A percentile compares a stretch with the other conserved stretches of the same genome.
Evolutionary conservation across 441 rosid genomes (phyloP).

Genomic region (Hura crepitans): DNA sequence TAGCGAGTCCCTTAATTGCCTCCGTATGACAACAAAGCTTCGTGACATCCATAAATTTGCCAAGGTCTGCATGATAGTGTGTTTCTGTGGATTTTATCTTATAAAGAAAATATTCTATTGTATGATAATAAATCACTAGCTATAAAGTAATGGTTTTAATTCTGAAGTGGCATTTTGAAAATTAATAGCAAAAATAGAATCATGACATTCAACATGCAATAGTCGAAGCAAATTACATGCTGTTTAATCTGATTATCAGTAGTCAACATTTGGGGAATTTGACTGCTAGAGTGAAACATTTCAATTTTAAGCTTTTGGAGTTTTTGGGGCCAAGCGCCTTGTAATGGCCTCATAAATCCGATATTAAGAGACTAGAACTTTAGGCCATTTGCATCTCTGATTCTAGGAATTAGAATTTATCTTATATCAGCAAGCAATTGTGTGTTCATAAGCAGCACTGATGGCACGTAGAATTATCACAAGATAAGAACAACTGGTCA

Average conservation of each 20-base stretch:
- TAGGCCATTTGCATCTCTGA: background rate
- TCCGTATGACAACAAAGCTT: conserved; percentile 81
- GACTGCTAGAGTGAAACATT: background rate
- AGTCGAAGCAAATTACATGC: background rate
- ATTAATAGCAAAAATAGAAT: background rate
- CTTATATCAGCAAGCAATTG: too few species aligned
- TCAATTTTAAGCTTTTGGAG: background rate
- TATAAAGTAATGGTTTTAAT: background rate
- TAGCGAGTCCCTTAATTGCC: conserved; percentile 65
- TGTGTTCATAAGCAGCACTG: too few species aligned
- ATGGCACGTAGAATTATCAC: background rate
- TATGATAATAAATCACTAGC: background rate
- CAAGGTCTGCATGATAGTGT: conserved; percentile 49
- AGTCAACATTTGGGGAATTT: background rate
- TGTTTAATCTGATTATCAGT: background rate
- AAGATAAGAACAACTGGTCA: background rate
- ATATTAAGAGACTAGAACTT: background rate
- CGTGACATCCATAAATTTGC: conserved; percentile 96
- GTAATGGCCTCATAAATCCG: background rate
- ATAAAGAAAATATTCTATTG: background rate
- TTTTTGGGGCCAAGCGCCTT: too few species aligned
- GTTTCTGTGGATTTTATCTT: conserved; percentile 14
- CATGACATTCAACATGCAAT: background rate
- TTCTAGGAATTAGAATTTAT: background rate
- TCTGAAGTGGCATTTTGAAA: background rate